Base-by-base conservation (phyloP, 768 basidiomycete genomes). In the Mycena floridula region DNA sequence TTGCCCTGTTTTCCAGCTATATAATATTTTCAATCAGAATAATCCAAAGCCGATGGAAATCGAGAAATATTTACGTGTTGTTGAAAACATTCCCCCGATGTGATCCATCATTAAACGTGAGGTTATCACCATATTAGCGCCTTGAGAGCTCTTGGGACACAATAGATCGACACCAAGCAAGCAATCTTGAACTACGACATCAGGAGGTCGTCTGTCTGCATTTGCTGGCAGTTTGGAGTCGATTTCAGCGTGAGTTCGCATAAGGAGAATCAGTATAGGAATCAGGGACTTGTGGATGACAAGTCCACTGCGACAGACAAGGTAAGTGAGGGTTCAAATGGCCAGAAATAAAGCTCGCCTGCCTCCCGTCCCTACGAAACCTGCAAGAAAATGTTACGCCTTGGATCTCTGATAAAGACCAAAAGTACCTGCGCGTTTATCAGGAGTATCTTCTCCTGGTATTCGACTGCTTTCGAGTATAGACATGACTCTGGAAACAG, bases 101-200 rank as follows among this genome's bases (percentile, higher is more conserved):
- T 69, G 66, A 50, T 71, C 69, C 59, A 71, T 61, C 21, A 70
- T 57, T 13, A 69, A 55, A 43, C 66, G 60, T 2, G 68, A 73
- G 3, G 68, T 64, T 43, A 72, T 69, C 23, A 69, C 61, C 48
- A 68, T 48, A 2, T 60, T 58, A 3, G 57, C 58, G 25, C 47
- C 58, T 36, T 45, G 53, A 30, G 25, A 24, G 20, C 55, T 42
- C 3, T 56, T 47, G 8, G 67, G 62, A 45, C 69, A 70, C 0
- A 72, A 46, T 2, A 66, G 64, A 49, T 70, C 66, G 7, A 37
- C 44, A 7, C 69, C 70, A 4, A 69, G 52, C 24, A 72, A 56
- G 46, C 69, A 72, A 27, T 72, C 70, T 45, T 73, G 70, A 45
- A 70, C 55, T 37, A 70, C 56, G 12, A 69, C 45, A 25, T 71